Conservation (phyloP, 2,329 filamentous ascomycete species). For the Hypoxylon sp. region DNA sequence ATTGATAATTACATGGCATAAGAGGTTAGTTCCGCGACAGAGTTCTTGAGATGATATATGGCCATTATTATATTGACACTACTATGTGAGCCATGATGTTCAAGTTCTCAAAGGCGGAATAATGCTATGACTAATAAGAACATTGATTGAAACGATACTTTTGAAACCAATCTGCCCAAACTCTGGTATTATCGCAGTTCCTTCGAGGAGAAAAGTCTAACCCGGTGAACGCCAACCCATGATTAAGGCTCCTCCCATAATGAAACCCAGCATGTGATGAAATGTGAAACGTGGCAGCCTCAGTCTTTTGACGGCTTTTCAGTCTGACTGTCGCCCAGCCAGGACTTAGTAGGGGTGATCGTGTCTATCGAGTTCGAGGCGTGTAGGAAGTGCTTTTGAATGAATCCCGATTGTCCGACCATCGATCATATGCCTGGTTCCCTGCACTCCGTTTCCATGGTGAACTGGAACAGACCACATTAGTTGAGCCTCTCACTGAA, state of each 20-base stretch:
- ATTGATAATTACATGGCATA: conserved; percentile 21
- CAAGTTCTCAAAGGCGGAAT: too few species aligned
- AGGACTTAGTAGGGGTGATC: background rate
- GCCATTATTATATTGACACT: too few species aligned
- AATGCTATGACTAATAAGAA: too few species aligned
- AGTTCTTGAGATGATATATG: too few species aligned
- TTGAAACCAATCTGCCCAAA: background rate
- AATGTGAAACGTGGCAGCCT: background rate
- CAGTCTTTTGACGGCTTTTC: background rate
- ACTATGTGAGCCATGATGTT: too few species aligned
- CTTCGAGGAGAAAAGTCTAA: conserved; percentile 1
- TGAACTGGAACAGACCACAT: conserved; percentile 19
- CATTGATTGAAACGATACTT: background rate
- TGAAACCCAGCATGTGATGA: conserved; percentile 3
- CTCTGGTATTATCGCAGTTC: background rate
- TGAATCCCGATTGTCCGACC: conserved; percentile 27
- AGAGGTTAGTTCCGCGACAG: conserved; percentile 5
- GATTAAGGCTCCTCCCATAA: background rate
- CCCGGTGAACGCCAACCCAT: conserved; percentile 4
- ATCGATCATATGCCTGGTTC: conserved; percentile 23
- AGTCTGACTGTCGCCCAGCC: background rate
- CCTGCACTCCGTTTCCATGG: conserved; percentile 14
- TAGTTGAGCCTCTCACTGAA: conserved; percentile 1
- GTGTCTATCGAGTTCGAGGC: conserved; percentile 28
- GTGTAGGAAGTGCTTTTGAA: conserved; percentile 35